A percentile compares a stretch with the other conserved stretches of the same genome.
phyloP scores from a whole-genome alignment of 2,329 filamentous ascomycete species.

The Pseudogymnoascus sp. region DNA sequence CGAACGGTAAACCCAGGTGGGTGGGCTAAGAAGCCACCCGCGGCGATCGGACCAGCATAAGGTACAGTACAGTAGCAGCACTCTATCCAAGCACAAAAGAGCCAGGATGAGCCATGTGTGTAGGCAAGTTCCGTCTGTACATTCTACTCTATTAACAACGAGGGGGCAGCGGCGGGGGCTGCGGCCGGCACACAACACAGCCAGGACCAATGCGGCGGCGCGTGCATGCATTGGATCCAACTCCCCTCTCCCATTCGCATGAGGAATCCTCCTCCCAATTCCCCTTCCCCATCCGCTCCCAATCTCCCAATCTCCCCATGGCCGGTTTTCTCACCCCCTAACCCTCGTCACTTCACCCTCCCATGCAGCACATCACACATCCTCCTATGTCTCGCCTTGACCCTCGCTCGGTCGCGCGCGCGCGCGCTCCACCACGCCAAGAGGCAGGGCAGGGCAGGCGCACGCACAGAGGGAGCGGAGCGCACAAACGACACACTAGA shows the following conservation, averaged over 20 bases:
- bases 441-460: background rate
- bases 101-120: background rate
- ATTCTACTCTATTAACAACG: background rate
- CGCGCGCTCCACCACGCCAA: background rate
- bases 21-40: conserved; percentile 2
- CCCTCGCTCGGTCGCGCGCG: background rate
- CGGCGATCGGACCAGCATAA: conserved; percentile 6
- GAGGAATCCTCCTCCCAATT: background rate
- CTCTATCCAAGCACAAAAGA: background rate
- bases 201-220: background rate
- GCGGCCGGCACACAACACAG: background rate
- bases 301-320: background rate
- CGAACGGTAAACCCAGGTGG: background rate
- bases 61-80: background rate
- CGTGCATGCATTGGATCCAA: conserved; percentile 1
- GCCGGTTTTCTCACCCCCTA: background rate
- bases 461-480: background rate
- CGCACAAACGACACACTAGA: background rate
- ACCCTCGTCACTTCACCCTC: background rate
- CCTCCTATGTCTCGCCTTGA: background rate
- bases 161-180: background rate
- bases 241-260: background rate
- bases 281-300: background rate
- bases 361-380: conserved; percentile 3
- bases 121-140: background rate